A percentile compares a stretch with the other conserved stretches of the same genome.
Conservation (phyloP, 2,329 filamentous ascomycete genomes). For the Cladosporium sp. region DNA sequence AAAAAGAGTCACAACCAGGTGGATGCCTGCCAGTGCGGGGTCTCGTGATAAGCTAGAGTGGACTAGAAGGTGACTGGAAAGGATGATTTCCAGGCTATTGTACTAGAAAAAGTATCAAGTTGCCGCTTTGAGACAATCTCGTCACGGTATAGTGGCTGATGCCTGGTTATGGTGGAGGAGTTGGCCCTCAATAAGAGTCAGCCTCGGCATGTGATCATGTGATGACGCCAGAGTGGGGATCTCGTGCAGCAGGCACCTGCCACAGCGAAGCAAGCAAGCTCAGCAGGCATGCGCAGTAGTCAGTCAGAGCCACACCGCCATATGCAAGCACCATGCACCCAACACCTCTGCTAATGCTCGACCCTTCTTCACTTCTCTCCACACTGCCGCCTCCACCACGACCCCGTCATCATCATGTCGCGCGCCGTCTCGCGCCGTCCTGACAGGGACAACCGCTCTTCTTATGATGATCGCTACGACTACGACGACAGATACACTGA, state of each 20-base stretch:
- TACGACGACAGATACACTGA: conserved; percentile 17
- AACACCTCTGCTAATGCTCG: neutral
- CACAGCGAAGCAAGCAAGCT: neutral
- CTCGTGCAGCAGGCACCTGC: conserved; percentile 2
- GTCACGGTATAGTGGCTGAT: conserved; percentile 13
- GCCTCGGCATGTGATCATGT: neutral
- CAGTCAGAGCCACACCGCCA: conserved; percentile 12
- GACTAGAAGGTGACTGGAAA: neutral
- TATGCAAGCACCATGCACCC: conserved; percentile 17
- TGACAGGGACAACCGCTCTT: conserved; percentile 13
- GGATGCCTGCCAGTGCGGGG: conserved; percentile 5
- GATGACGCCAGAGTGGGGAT: conserved; percentile 12
- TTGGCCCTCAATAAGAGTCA: neutral
- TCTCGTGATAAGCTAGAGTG: neutral
- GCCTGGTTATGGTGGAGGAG: neutral
- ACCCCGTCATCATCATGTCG: conserved; percentile 5
- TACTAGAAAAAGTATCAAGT: neutral
- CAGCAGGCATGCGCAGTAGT: neutral
- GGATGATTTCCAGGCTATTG: neutral
- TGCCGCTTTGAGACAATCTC: conserved; percentile 2
- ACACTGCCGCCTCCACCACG: neutral
- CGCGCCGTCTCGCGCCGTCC: conserved; percentile 14
- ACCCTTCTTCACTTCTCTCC: neutral
- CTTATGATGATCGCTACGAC: conserved; percentile 9
- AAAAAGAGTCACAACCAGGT: neutral